Conservation (phyloP, 208 protist species). For the Trypanosoma caninum region DNA sequence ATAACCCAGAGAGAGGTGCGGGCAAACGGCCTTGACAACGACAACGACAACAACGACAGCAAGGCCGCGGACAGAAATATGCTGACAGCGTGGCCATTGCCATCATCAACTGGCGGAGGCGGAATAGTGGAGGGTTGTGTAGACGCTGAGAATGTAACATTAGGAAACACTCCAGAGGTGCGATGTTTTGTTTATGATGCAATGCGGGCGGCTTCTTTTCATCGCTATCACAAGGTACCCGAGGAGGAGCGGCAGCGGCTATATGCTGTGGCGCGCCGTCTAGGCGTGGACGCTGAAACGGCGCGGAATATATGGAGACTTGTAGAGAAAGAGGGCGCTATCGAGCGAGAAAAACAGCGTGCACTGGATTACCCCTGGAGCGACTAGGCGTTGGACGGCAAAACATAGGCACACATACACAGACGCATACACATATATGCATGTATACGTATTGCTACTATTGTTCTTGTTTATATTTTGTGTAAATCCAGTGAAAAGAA, state of each 20-base stretch:
- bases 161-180: slow-evolving; percentile 41
- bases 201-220: slow-evolving; percentile 67
- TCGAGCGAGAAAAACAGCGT: slow-evolving; percentile 65
- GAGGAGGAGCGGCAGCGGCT: slow-evolving; percentile 38
- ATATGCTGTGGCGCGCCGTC: slow-evolving; percentile 30
- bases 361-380: slow-evolving; percentile 50
- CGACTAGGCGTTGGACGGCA: slow-evolving; percentile 23
- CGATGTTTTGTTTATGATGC: slow-evolving; percentile 86
- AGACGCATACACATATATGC: neutral
- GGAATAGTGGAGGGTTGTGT: neutral
- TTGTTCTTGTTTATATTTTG: too few species aligned
- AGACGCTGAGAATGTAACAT: slow-evolving; percentile 27
- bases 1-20: too few species aligned
- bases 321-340: slow-evolving; percentile 51
- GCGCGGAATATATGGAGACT: slow-evolving; percentile 56
- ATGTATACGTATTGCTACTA: neutral
- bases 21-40: too few species aligned
- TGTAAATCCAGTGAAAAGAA: too few species aligned
- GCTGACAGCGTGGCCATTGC: too few species aligned
- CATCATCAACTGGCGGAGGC: too few species aligned
- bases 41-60: neutral
- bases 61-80: slow-evolving; percentile 7
- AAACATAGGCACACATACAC: too few species aligned
- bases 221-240: slow-evolving; percentile 43
- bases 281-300: slow-evolving; percentile 40